phyloP scores from a whole-genome alignment of 192 early-diverging fungal genomes.

The Linnemannia zychae region DNA sequence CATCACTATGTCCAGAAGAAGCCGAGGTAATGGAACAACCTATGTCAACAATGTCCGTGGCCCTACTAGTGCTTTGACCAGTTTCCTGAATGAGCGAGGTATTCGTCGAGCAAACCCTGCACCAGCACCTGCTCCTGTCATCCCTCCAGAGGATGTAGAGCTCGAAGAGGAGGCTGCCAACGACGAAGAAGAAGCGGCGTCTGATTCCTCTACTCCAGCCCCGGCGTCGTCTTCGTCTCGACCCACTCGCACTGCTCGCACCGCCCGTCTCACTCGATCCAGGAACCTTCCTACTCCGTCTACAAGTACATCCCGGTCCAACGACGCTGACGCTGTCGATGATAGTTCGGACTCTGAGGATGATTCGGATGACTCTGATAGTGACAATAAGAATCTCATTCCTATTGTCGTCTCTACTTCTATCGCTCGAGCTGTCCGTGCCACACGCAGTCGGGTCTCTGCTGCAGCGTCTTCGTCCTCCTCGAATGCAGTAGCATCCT shows the following conservation, averaged over 20 bases:
- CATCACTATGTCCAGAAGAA: constrained; percentile 47
- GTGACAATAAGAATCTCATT: constrained; percentile 1
- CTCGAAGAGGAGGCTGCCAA: neutral
- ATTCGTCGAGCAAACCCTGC: constrained; percentile 57
- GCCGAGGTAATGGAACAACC: constrained; percentile 28
- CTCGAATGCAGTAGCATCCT: constrained; percentile 9
- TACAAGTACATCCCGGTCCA: constrained; percentile 20
- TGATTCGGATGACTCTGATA: constrained; percentile 23
- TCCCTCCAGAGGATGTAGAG: neutral
- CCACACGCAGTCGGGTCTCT: constrained; percentile 6
- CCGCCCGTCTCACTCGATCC: constrained; percentile 43
- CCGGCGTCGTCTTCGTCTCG: constrained; percentile 1
- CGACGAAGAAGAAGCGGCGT: neutral
- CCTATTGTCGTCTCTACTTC: constrained; percentile 18
- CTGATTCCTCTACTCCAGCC: neutral
- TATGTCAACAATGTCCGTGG: constrained; percentile 63
- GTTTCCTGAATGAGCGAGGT: constrained; percentile 61
- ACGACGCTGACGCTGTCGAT: constrained; percentile 12
- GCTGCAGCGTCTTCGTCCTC: neutral
- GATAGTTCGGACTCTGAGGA: constrained; percentile 27
- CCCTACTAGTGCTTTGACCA: constrained; percentile 65
- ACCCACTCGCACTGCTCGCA: constrained; percentile 36
- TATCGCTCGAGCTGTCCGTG: constrained; percentile 16
- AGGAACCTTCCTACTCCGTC: constrained; percentile 8
- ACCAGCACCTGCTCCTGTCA: constrained; percentile 22